These are phyloP conservation scores for Talaromyces liani DNA, from an alignment of 495 filamentous ascomycete genomes.

Conservation along the genomic window DNA sequence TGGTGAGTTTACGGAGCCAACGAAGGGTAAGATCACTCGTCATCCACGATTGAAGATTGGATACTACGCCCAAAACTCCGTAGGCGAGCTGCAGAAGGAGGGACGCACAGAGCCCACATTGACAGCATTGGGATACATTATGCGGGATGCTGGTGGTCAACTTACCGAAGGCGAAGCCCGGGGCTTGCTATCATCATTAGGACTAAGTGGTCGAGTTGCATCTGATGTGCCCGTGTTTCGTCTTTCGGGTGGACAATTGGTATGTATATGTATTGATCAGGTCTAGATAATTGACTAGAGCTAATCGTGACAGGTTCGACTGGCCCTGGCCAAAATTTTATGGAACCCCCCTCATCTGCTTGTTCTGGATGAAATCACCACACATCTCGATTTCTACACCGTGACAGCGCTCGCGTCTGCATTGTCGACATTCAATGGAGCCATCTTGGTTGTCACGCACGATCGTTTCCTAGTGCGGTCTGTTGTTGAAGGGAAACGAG, in stretches of 20 bases:
- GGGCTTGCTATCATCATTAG: constrained; percentile 54
- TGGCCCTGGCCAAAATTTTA: constrained; percentile 62
- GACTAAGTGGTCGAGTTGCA: constrained; percentile 55
- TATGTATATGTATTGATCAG: constrained; percentile 12
- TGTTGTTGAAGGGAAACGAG: constrained; percentile 57
- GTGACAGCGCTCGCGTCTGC: constrained; percentile 61
- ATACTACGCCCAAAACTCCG: constrained; percentile 92
- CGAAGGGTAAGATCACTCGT: constrained; percentile 84
- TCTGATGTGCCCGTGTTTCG: constrained; percentile 61
- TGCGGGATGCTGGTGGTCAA: constrained; percentile 29
- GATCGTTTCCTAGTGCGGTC: constrained; percentile 68
- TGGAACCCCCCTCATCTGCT: constrained; percentile 64
- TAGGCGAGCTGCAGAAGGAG: constrained; percentile 53
- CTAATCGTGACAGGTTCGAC: constrained; percentile 44
- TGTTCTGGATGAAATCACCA: constrained; percentile 77
- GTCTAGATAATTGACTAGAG: neutral
- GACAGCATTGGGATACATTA: constrained; percentile 56
- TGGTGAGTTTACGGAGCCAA: constrained; percentile 81
- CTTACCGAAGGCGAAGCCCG: constrained; percentile 57
- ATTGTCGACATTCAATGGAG: constrained; percentile 58
- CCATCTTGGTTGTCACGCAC: constrained; percentile 66
- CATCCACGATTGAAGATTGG: constrained; percentile 98
- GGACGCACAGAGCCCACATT: constrained; percentile 36
- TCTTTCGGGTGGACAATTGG: constrained; percentile 68
- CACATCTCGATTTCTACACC: constrained; percentile 76